These are phyloP conservation scores for Termitomyces sp. DNA, from an alignment of 768 basidiomycete genomes.

Conservation along the genomic window DNA sequence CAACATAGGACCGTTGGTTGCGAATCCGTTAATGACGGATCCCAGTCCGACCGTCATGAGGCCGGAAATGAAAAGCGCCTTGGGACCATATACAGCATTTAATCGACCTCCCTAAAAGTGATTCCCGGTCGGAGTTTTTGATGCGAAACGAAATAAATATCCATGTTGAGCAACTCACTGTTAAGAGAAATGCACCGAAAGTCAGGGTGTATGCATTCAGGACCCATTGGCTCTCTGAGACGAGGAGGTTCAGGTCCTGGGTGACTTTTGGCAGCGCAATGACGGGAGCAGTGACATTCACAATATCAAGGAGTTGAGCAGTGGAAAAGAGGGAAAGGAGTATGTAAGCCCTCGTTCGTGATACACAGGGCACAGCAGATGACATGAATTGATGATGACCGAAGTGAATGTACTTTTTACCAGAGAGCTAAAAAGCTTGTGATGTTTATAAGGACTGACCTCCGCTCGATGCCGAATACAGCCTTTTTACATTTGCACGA, in stretches of 20 bases:
- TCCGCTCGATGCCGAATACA: neutral
- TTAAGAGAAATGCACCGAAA: constrained; percentile 32
- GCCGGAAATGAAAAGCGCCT: constrained; percentile 34
- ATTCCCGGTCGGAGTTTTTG: neutral
- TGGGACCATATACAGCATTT: constrained; percentile 27
- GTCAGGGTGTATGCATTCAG: constrained; percentile 30
- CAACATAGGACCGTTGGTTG: constrained; percentile 33
- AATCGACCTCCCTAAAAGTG: constrained; percentile 22
- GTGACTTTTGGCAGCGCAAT: constrained; percentile 28
- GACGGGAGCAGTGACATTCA: constrained; percentile 32
- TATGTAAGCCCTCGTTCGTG: neutral
- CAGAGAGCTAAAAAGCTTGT: neutral
- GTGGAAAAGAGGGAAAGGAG: constrained; percentile 26
- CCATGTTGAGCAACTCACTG: neutral
- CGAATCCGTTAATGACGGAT: constrained; percentile 36
- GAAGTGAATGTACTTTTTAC: neutral
- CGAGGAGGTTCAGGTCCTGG: constrained; percentile 5
- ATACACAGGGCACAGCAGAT: neutral
- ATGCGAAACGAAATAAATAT: neutral
- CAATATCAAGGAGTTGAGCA: constrained; percentile 33
- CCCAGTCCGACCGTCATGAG: constrained; percentile 32
- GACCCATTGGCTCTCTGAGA: constrained; percentile 24
- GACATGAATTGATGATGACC: neutral
- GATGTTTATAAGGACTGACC: neutral
- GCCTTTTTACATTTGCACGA: neutral